Evolutionary conservation across 1,284 basidiomycete species (phyloP), one percentile per base, ranked within the genome.

Genomic region (Ganoderma lucidum): DNA sequence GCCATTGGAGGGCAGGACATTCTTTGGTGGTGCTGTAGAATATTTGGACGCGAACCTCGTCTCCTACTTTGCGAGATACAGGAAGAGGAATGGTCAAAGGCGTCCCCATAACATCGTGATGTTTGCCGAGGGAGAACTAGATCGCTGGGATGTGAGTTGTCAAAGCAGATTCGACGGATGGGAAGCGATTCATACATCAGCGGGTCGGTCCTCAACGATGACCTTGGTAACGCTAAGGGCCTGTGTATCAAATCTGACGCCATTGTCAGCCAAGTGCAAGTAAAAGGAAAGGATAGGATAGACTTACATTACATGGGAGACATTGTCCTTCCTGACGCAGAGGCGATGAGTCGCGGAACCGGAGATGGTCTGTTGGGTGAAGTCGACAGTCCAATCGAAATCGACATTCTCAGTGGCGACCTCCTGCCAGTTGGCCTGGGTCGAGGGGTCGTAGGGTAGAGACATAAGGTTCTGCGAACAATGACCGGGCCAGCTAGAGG

Each of bases 1-100:
- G 87, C 96, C 97, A 99, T 70, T 97, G 97, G n/a, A 99, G 83
- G 0, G 97, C 96, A 14, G 91, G 94, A 79, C 91, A 93, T 41
- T 90, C 83, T 68, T 88, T 83, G 5, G 94, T 95, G 1, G 96
- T 97, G 45, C 86, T 85, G 79, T 96, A 96, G 58, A 75, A 80
- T 69, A 97, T 83, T 42, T 83, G 85, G 63, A 95, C 84, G n/a
- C 84, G 82, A 42, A 91, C 75, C 2, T 79, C 82, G 32, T 87
- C 80, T 4, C 85, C 88, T 37, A 78, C 76, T 48, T 80, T 79
- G 32, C 85, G 77, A 1, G 78, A 76, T 2, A 75, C 70, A 0
- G 86, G 83, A 4, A 95, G 80, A 12, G 82, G 70, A 44, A 94
- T 81, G 63, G 82, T 84, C 62, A 94, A 79, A 0, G 92, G 87